Evolutionary conservation across 2,329 filamentous ascomycete species (phyloP).

Genomic region (Cordyceps cateniannulata): DNA sequence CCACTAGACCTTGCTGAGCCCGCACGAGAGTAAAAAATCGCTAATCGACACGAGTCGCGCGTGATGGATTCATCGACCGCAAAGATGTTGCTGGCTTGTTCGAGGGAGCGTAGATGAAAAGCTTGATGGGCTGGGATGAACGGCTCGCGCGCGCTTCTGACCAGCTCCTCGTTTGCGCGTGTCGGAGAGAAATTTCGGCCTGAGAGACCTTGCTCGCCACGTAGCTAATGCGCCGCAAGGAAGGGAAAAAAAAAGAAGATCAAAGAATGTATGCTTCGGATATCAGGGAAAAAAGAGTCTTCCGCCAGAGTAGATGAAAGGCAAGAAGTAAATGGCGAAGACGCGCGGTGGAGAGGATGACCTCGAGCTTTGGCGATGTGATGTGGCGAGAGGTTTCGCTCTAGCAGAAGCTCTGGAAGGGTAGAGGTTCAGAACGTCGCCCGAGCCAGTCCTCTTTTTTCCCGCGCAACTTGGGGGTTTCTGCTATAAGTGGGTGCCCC

Average conservation of each 20-base stretch:
- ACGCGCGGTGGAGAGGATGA: not conserved
- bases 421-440: not conserved
- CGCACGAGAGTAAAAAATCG: not conserved
- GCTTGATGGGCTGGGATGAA: not conserved
- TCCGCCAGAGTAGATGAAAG: not conserved
- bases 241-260: slow-evolving; percentile 29
- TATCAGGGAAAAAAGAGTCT: not conserved
- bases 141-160: not conserved
- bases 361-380: slow-evolving; percentile 7
- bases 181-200: slow-evolving; percentile 9
- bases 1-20: not conserved
- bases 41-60: not conserved
- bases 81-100: not conserved
- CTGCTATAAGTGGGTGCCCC: too few relatives aligned
- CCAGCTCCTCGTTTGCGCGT: not conserved
- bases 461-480: not conserved
- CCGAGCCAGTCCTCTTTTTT: slow-evolving; percentile 24
- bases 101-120: not conserved
- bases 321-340: not conserved
- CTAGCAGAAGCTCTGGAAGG: slow-evolving; percentile 9
- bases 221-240: slow-evolving; percentile 38
- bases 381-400: slow-evolving; percentile 10
- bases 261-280: not conserved
- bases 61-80: not conserved
- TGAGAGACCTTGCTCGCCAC: not conserved